Conservation (phyloP, 306 rosid species). For the Malus fusca region DNA sequence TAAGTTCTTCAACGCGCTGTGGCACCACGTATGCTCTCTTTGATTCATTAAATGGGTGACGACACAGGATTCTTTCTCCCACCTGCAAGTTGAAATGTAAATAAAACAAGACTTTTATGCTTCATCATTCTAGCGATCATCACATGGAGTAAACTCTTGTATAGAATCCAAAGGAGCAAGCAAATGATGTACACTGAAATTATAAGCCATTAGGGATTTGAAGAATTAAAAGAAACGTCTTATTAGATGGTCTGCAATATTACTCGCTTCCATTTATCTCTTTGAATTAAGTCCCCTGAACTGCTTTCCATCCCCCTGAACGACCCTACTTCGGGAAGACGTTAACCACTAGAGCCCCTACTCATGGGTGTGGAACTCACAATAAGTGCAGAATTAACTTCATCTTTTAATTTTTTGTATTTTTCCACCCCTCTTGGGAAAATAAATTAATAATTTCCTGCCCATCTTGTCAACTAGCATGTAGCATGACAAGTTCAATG, state of each 20-base stretch:
- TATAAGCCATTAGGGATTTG: neutral
- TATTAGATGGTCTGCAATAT: neutral
- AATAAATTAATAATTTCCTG: neutral
- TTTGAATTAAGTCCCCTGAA: neutral
- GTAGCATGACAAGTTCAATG: neutral
- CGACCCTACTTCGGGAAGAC: too few relatives aligned
- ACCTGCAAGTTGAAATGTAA: slow-evolving; percentile 43
- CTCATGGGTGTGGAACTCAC: neutral
- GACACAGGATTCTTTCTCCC: slow-evolving; percentile 85
- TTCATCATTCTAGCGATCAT: slow-evolving; percentile 2
- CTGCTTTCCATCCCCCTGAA: neutral
- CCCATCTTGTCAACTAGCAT: neutral
- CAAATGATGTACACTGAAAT: neutral
- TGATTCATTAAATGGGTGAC: slow-evolving; percentile 97
- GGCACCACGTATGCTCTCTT: slow-evolving; percentile 99
- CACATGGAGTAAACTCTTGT: neutral
- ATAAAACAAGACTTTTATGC: neutral
- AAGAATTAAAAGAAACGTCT: neutral
- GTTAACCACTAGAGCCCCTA: neutral
- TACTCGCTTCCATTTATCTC: neutral
- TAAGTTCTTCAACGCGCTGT: slow-evolving; percentile 84
- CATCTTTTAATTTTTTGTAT: neutral
- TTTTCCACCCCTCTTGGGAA: neutral
- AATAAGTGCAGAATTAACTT: neutral
- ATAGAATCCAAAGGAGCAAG: neutral